Base-by-base conservation (phyloP, 2,329 filamentous ascomycete species). In the Sporothrix luriei region DNA sequence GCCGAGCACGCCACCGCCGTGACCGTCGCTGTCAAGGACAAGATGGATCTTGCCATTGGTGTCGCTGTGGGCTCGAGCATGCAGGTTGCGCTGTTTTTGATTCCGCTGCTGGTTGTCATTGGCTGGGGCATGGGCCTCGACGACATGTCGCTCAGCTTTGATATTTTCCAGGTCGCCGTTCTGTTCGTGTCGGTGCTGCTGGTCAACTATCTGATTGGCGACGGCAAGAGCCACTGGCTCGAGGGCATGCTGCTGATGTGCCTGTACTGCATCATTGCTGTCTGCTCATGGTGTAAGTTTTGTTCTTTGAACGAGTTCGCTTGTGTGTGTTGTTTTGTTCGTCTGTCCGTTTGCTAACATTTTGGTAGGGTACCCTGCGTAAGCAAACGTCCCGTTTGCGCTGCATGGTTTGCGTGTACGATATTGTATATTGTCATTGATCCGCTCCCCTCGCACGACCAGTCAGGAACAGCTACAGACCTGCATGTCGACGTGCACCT, bases 131-230 rank as follows among this genome's bases (percentile, higher is more conserved):
- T 93, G 84, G 85, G 81, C 49, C 78, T 86, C 72, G 88, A 90
- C 72, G 84, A 88, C 1, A 94, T 94, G 92, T 92, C 89, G 24
- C 85, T 97, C 5, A 90, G 90, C 78, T 95, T 97, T 77, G 92
- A 96, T 76, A 89, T 89, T 0, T 97, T 97, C 82, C 92, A 97
- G 80, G 89, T 97, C 16, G 90, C 93, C 26, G 90, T 91, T 52
- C 82, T 97, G 52, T 96, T 97, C 74, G 91, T 95, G 14, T 89
- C 92, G 1, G 91, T 92, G 0, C 87, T 97, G 54, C 84, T 97
- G 46, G 91, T 94, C 70, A 97, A 96, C 77, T 97, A 96, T 77
- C 80, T 97, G 55, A 92, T 96, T 64, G 84, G 90, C 24, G 92
- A 96, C 75, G 93, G 92, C 40, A 88, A 92, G 77, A 93, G 90